Base-by-base conservation (phyloP, 2,329 filamentous ascomycete species). In the Colletotrichum trifolii region DNA sequence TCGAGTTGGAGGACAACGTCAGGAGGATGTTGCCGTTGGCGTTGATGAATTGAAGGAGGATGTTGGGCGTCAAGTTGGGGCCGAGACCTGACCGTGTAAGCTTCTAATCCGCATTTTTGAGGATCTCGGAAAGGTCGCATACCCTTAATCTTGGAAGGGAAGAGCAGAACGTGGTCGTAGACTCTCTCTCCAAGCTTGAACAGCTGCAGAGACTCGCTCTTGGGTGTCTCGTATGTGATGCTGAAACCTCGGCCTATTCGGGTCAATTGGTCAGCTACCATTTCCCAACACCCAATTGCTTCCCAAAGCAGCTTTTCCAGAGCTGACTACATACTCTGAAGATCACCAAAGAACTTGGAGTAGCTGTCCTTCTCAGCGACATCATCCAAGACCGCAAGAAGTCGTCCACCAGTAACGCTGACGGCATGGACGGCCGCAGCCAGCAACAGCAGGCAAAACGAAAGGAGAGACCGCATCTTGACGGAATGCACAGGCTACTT, bases 111-210 rank as follows among this genome's bases (percentile, higher is more conserved):
- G 34, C 4, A 40, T 4, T 35, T 38, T 8, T 15, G 2, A 4
- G n/a, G 8, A 8, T 8, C 33, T 3, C 17, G n/a, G 54, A 13
- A n/a, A 11, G 17, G 10, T 7, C 34, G 71, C 77, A 60, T 76
- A 93, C 91, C 94, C 87, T 99, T 99, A 38, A 92, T 88, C 79
- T 95, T 97, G 66, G 90, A 89, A 56, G 96, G 96, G 69, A 98
- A 88, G 71, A 99, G 85, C 69, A 98, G 79, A 69, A 98, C 82
- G 79, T 99, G 95, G 80, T 98, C 95, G 79, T 94, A 98, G 68
- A 87, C 89, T 77, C 91, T 89, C 81, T 96, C 93, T 75, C 95
- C 96, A 69, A 96, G 89, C 75, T 88, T 85, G 82, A 97, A 97
- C 70, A 99, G 85, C 55, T 87, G 85, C 72, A 98, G 81, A 54